phyloP scores from a whole-genome alignment of 1,284 basidiomycete genomes.

The Puccinia horiana region DNA sequence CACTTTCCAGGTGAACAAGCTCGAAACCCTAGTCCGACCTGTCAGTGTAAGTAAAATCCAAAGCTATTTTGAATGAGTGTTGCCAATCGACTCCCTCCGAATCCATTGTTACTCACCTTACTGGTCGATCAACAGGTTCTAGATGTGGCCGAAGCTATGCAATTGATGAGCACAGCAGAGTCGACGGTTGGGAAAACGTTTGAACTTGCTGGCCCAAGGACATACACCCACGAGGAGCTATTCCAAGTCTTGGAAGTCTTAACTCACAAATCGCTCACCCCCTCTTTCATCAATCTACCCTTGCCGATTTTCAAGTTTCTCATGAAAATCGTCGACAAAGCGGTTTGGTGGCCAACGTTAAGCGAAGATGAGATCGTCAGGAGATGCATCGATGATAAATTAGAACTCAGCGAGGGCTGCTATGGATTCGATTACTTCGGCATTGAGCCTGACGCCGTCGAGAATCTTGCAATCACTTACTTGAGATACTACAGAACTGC shows the following conservation, averaged over 20 bases:
- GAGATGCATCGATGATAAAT: conserved; percentile 78
- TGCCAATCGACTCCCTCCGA: conserved; percentile 67
- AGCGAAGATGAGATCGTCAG: conserved; percentile 85
- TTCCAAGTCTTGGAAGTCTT: conserved; percentile 77
- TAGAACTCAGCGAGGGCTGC: conserved; percentile 56
- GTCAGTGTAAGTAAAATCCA: conserved; percentile 35
- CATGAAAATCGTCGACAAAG: conserved; percentile 69
- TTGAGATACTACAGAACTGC: conserved; percentile 78
- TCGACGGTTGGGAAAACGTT: conserved; percentile 69
- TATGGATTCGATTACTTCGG: conserved; percentile 63
- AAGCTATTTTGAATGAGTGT: background rate
- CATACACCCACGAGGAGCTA: conserved; percentile 81
- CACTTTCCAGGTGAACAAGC: conserved; percentile 42
- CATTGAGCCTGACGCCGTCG: conserved; percentile 76
- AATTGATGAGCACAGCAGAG: conserved; percentile 70
- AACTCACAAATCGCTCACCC: conserved; percentile 68
- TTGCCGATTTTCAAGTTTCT: conserved; percentile 71
- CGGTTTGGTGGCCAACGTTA: conserved; percentile 86
- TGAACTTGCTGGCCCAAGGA: conserved; percentile 83
- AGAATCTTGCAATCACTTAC: conserved; percentile 86
- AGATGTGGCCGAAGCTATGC: conserved; percentile 89
- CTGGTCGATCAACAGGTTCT: conserved; percentile 62
- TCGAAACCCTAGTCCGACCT: conserved; percentile 44
- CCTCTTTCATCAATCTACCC: conserved; percentile 73
- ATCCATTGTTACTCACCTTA: background rate